Base-by-base conservation (phyloP, 768 basidiomycete species). In the Hydnum rufescens region DNA sequence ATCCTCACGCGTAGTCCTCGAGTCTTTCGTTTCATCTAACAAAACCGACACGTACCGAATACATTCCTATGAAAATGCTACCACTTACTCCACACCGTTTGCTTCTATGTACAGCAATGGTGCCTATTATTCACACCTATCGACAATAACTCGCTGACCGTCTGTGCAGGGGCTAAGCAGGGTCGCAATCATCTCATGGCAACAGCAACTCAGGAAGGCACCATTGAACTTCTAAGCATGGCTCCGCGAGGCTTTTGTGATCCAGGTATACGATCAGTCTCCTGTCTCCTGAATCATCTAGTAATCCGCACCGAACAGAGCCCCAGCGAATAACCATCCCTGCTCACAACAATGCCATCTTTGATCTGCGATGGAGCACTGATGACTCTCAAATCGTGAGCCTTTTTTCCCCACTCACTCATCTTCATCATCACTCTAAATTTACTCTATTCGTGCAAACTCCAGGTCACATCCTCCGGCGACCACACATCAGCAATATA, bases 381-480 rank as follows among this genome's bases (percentile, higher is more conserved):
- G 54, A 55, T 32, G 54, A 55, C 30, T 25, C 8, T 8, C 53
- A 34, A 31, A 34, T 55, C 18, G 54, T 55, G 5, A 31, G 53
- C n/a, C n/a, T n/a, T 53, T 5, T 18, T 30, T 30, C 13, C 6
- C 6, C 49, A 18, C 32, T 50, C 18, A 50, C 5, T 8, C 16
- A 28, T 47, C 16, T 26, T 25, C 25, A 13, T 16, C 16, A 28
- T 8, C 8, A 8, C 44, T 47, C 44, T 34, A 26, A 50, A 13
- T 34, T 30, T 16, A 47, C 13, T 16, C 23, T 25, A 39, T 18
- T 36, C n/a, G 18, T 51, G 29, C 28, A 18, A 8, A 6, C 49
- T 54, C 19, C 32, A 54, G 53, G 53, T 32, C 4, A 54, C 54
- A n/a, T 39, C 53, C 26, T 55, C 54, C 18, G 54, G 54, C 13